Base-by-base conservation (phyloP, 257 asterid genomes). In the Euphrasia confusa region DNA sequence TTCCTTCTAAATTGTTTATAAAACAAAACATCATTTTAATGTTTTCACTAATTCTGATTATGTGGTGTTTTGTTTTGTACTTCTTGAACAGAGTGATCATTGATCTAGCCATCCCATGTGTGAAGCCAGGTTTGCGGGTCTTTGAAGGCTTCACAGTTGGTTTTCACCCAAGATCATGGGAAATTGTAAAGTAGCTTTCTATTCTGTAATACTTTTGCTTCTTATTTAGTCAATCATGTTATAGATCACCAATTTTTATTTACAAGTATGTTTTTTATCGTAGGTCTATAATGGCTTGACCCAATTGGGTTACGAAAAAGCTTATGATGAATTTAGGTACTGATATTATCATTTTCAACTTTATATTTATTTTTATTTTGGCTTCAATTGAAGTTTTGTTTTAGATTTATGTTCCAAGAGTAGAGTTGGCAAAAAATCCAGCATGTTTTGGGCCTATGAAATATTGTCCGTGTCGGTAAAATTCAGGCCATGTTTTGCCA, bases 131-230 rank as follows among this genome's bases (percentile, higher is more conserved):
- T 58, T 80, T 63, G 48, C 85, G 98, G 40, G 95, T 92, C 58
- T 84, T 88, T 80, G 88, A 86, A 78, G 98, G 98, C 73, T 86
- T 84, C 75, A 92, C 98, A 27, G 93, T 92, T 74, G 98, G 98
- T 64, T 88, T 86, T 79, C 90, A 88, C 80, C 95, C 97, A 54
- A 82, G 95, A 40, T 74, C 95, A 63, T 88, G 93, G 95, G 98
- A 92, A 81, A 80, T 92, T 67, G 98, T 92, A 80, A 61, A 79
- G 67, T 42, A 65, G 62, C 60, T 47, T 66, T 71, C 52, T 67
- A 58, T 63, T 50, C 58, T 70, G 8, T 48, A 27, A 72, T 54
- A 49, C 48, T 56, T 72, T 53, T 69, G 47, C 47, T 67, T 69
- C 33, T 64, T 27, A 9, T 54, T 58, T 60, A 37, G 50, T 60